phyloP scores from a whole-genome alignment of 139 green algal species.

The Chlamydomonas schloesseri region DNA sequence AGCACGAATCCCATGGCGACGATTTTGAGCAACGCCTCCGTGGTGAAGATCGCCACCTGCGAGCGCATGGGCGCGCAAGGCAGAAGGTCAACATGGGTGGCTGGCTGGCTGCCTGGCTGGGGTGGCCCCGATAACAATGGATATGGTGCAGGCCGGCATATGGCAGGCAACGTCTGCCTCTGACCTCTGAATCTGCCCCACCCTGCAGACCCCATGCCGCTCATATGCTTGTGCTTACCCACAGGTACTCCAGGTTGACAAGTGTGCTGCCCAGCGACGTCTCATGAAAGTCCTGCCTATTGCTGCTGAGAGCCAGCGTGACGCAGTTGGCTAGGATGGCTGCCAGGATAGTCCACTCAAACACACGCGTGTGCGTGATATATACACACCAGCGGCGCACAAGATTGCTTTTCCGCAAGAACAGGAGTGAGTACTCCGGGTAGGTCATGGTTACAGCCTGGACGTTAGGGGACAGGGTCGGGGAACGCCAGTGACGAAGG shows the following conservation, averaged over 20 bases:
- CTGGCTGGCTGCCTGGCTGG: background rate
- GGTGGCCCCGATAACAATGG: too few species aligned
- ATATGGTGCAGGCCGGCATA: background rate
- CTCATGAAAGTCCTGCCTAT: background rate
- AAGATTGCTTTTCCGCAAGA: background rate
- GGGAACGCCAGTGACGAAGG: too few species aligned
- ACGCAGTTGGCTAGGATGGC: conserved; percentile 47
- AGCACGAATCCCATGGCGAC: conserved; percentile 47
- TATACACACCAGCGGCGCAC: background rate
- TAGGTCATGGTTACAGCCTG: background rate
- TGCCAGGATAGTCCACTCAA: conserved; percentile 28
- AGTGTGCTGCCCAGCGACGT: background rate
- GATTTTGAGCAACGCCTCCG: conserved; percentile 54
- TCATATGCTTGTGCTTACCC: background rate
- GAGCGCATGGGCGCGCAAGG: background rate
- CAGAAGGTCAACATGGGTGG: background rate
- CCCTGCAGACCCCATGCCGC: too few species aligned
- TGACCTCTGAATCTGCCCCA: too few species aligned
- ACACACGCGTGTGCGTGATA: background rate
- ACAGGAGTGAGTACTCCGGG: background rate
- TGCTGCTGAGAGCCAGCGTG: conserved; percentile 33
- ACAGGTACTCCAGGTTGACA: conserved; percentile 16
- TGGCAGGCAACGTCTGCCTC: background rate
- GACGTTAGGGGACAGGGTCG: too few species aligned
- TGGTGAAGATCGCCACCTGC: conserved; percentile 41